phyloP scores from a whole-genome alignment of 768 basidiomycete genomes.

The Serendipita sp. region DNA sequence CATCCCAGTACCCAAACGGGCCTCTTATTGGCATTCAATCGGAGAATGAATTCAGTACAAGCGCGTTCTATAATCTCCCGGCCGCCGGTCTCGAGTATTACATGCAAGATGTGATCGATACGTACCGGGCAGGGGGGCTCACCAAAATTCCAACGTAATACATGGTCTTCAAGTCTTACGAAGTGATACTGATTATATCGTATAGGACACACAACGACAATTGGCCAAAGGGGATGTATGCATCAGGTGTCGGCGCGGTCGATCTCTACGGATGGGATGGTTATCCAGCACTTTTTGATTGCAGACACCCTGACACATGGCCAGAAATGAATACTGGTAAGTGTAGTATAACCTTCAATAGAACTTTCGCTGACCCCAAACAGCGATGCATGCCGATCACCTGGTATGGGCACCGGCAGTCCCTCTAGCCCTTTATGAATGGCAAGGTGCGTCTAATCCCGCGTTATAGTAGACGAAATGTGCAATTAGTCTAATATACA shows the following conservation, averaged over 20 bases:
- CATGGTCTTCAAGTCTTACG: not conserved
- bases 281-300: constrained; percentile 16
- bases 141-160: constrained; percentile 14
- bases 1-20: constrained; percentile 15
- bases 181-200: not conserved
- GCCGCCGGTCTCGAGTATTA: constrained; percentile 13
- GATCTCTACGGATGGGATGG: constrained; percentile 16
- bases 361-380: not conserved
- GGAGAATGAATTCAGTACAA: constrained; percentile 15
- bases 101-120: constrained; percentile 15
- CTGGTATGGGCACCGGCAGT: not conserved
- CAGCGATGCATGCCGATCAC: not conserved
- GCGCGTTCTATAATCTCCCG: not conserved
- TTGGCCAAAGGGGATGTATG: constrained; percentile 10
- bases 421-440: not conserved
- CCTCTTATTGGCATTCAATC: constrained; percentile 15
- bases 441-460: not conserved
- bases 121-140: constrained; percentile 13
- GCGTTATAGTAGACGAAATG: not conserved
- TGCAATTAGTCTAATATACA: not conserved
- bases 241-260: constrained; percentile 13
- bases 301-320: constrained; percentile 12
- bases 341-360: not conserved
- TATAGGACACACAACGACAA: constrained; percentile 15
- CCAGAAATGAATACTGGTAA: constrained; percentile 9